These are phyloP conservation scores for Lactifluus rugatus DNA, from an alignment of 768 basidiomycete genomes.

Conservation along the genomic window DNA sequence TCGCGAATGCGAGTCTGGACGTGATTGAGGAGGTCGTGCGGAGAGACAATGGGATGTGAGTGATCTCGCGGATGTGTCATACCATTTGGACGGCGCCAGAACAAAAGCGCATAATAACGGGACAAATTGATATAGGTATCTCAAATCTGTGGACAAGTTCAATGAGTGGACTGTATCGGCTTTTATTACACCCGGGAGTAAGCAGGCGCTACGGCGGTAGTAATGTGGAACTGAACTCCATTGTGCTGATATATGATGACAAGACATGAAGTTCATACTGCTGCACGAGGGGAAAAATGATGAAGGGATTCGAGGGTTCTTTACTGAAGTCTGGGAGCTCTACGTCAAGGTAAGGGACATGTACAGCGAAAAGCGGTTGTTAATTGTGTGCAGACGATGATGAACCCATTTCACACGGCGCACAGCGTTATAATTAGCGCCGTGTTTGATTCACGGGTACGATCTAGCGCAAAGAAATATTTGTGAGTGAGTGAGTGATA, in stretches of 20 bases:
- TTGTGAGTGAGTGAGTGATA: conserved; percentile 31
- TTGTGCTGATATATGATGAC: conserved; percentile 16
- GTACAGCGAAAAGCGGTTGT: too few relatives aligned
- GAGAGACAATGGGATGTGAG: conserved; percentile 70
- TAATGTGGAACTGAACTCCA: not conserved
- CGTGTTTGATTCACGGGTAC: conserved; percentile 75
- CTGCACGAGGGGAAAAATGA: conserved; percentile 96
- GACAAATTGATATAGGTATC: conserved; percentile 86
- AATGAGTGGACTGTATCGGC: conserved; percentile 99
- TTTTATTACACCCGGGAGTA: conserved; percentile 92
- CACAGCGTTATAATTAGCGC: conserved; percentile 73
- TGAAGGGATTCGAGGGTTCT: conserved; percentile 88
- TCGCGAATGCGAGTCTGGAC: conserved; percentile 94
- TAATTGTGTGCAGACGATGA: conserved; percentile 44
- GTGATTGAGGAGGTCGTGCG: conserved; percentile 89
- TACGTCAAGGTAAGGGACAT: conserved; percentile 75
- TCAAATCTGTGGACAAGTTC: conserved; percentile 92
- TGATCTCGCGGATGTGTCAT: conserved; percentile 11
- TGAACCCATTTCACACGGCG: conserved; percentile 96
- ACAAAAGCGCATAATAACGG: too few relatives aligned
- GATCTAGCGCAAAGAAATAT: conserved; percentile 79
- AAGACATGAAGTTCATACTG: conserved; percentile 92
- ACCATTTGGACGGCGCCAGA: too few relatives aligned
- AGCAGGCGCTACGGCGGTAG: conserved; percentile 27
- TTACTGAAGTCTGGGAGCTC: conserved; percentile 93